Evolutionary conservation across 1,284 basidiomycete genomes (phyloP).

Genomic region (Microbotryomycetes sp.): DNA sequence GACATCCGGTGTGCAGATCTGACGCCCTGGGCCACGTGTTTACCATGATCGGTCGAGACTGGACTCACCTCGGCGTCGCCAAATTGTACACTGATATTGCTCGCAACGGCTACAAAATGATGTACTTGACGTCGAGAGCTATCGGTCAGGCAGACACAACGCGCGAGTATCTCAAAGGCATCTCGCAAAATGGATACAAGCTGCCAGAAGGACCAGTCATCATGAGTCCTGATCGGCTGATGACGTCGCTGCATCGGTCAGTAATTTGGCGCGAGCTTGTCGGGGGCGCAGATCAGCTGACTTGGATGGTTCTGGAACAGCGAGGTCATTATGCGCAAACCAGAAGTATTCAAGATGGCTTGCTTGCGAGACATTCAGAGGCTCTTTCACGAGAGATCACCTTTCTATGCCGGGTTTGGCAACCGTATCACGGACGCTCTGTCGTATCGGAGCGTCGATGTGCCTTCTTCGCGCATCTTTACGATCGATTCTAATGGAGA

Average conservation of each 20-base stretch:
- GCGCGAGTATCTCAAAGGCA: constrained; percentile 86
- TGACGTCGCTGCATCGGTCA: constrained; percentile 88
- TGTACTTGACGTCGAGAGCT: constrained; percentile 95
- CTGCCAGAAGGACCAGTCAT: constrained; percentile 97
- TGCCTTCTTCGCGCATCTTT: constrained; percentile 91
- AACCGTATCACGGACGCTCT: constrained; percentile 98
- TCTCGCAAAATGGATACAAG: constrained; percentile 91
- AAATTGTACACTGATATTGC: constrained; percentile 95
- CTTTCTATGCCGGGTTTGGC: constrained; percentile 97
- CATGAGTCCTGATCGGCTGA: constrained; percentile 95
- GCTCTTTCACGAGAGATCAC: constrained; percentile 62
- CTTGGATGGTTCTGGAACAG: constrained; percentile 44
- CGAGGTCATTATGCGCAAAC: constrained; percentile 97
- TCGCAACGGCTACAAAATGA: constrained; percentile 94
- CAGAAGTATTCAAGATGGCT: constrained; percentile 99
- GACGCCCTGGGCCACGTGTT: constrained; percentile 97
- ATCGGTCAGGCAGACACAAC: constrained; percentile 98
- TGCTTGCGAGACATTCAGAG: constrained; percentile 93
- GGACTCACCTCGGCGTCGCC: constrained; percentile 97
- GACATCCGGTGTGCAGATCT: constrained; percentile 52
- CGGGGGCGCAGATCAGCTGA: not conserved
- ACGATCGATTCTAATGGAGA: constrained; percentile 94
- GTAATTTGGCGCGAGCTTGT: constrained; percentile 33
- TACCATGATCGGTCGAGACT: constrained; percentile 98
- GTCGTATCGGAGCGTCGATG: constrained; percentile 90